Percentiles rank a stretch among this genome's conserved stretches.
Conservation (phyloP, 805 yeast species). For the Nadsonia fulvescens region DNA sequence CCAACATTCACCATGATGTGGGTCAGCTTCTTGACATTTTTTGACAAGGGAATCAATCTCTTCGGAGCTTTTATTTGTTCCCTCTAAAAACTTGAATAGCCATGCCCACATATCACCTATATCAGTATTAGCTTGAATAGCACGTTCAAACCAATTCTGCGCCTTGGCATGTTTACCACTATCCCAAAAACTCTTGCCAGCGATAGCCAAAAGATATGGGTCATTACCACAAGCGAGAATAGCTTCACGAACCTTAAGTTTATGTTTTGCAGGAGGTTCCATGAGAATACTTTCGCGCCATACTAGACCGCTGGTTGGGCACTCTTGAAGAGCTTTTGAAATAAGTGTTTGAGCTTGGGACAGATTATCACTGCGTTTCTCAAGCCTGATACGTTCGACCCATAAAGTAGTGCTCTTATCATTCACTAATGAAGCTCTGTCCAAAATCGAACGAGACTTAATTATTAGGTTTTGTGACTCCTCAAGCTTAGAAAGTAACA, state of each 20-base stretch:
- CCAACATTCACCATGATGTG: constrained; percentile 51
- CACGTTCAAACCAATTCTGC: constrained; percentile 54
- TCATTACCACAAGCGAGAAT: constrained; percentile 46
- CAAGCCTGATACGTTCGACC: constrained; percentile 41
- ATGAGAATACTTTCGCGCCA: constrained; percentile 46
- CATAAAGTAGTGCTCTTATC: constrained; percentile 36
- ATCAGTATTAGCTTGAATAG: constrained; percentile 33
- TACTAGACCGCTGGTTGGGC: constrained; percentile 39
- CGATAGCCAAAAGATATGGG: constrained; percentile 36
- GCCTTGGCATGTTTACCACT: constrained; percentile 29
- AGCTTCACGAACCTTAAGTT: constrained; percentile 51
- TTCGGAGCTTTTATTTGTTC: constrained; percentile 18
- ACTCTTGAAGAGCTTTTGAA: constrained; percentile 36
- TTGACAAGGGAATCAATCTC: constrained; percentile 22
- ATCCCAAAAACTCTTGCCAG: constrained; percentile 59
- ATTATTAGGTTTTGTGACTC: constrained; percentile 26
- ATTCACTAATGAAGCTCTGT: constrained; percentile 38
- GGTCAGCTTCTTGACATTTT: constrained; percentile 28
- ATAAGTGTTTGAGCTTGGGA: constrained; percentile 36
- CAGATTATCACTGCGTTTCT: constrained; percentile 28
- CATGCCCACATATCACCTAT: constrained; percentile 71
- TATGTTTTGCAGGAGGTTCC: constrained; percentile 28
- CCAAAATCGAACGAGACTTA: constrained; percentile 56
- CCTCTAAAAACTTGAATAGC: constrained; percentile 26
- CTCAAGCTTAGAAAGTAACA: constrained; percentile 30